A percentile compares a stretch with the other conserved stretches of the same genome.
These are phyloP conservation scores for Ormosia semicastrata DNA, from an alignment of 306 rosid species.

Conservation along the genomic window DNA sequence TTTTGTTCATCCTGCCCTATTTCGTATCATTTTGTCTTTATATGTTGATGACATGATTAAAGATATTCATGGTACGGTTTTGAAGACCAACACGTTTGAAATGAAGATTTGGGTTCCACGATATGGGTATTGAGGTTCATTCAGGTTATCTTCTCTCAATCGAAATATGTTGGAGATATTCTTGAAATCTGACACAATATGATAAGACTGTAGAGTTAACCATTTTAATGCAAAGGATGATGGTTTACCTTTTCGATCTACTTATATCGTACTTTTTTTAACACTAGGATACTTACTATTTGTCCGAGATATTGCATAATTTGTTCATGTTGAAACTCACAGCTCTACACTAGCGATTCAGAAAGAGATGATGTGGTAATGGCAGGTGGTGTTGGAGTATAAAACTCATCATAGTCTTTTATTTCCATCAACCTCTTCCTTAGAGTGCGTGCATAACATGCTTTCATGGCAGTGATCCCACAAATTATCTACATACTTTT, in stretches of 20 bases:
- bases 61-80: too few species aligned
- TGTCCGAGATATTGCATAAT: not conserved
- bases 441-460: conserved; percentile 88
- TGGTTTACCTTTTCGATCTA: not conserved
- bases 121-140: too few species aligned
- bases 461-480: too few species aligned
- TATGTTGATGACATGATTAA: too few species aligned
- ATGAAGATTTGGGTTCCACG: too few species aligned
- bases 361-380: conserved; percentile 38
- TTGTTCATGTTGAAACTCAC: not conserved
- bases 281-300: not conserved
- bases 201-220: conserved; percentile 20
- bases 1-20: too few species aligned
- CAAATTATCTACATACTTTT: conserved; percentile 64
- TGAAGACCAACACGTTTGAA: too few species aligned
- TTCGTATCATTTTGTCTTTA: too few species aligned
- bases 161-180: too few species aligned
- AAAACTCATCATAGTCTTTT: conserved; percentile 63
- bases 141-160: conserved; percentile 1
- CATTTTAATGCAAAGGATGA: conserved; percentile 27
- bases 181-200: not conserved
- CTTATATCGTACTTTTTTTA: conserved; percentile 10
- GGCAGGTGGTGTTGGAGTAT: conserved; percentile 58
- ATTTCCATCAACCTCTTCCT: conserved; percentile 98
- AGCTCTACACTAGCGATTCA: conserved; percentile 25